Evolutionary conservation across 441 rosid genomes (phyloP).

Genomic region (Geranium incanum): DNA sequence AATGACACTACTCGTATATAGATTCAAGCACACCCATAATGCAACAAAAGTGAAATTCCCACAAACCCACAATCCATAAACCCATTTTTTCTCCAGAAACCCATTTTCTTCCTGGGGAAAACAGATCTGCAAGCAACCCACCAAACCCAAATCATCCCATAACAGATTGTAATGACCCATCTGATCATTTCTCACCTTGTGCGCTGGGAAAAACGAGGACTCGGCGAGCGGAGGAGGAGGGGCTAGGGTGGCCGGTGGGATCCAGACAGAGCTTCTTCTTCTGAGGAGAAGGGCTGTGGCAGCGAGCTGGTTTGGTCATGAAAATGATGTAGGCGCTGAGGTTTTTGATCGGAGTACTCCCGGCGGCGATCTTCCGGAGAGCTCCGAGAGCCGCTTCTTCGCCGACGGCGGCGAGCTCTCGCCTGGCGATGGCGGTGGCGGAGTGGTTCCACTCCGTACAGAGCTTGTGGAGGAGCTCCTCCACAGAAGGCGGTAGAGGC

Average conservation of each 20-base stretch:
- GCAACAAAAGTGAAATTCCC: not conserved
- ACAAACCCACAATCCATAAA: not conserved
- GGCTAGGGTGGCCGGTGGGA: constrained; percentile 12
- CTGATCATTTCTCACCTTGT: not conserved
- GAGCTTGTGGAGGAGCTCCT: constrained; percentile 30
- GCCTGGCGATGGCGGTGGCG: constrained; percentile 21
- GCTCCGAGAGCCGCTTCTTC: constrained; percentile 37
- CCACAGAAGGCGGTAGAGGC: constrained; percentile 36
- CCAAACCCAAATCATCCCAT: not conserved
- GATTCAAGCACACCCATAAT: not conserved
- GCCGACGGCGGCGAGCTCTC: constrained; percentile 25
- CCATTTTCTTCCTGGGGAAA: not conserved
- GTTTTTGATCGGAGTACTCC: not conserved
- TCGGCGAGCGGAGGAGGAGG: constrained; percentile 7
- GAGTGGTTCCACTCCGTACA: constrained; percentile 27
- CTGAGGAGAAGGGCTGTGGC: constrained; percentile 22
- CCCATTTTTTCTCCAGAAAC: not conserved
- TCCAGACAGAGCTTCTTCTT: constrained; percentile 11
- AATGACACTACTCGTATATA: not conserved
- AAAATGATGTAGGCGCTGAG: constrained; percentile 24
- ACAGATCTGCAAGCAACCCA: not conserved
- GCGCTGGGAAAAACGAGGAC: not conserved
- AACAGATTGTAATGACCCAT: not conserved
- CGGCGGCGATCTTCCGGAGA: constrained; percentile 18
- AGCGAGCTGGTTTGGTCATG: constrained; percentile 3